phyloP scores from a whole-genome alignment of 2,329 filamentous ascomycete species.

The Arthrobotrys sphaeroides region DNA sequence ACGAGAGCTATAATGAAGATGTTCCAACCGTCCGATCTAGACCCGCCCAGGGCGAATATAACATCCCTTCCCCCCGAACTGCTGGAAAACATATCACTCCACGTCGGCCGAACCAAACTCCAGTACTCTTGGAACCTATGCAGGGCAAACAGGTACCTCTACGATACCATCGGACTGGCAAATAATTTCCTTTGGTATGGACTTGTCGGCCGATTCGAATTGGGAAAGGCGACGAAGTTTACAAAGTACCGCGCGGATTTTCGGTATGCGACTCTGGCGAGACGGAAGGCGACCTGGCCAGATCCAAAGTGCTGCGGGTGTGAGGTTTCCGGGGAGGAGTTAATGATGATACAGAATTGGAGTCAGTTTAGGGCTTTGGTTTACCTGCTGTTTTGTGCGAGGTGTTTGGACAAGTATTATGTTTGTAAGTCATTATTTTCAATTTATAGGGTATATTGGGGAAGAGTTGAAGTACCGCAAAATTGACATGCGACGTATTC shows the following conservation, averaged over 20 bases:
- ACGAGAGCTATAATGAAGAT: not conserved
- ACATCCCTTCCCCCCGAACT: constrained; percentile 6
- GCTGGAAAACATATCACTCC: constrained; percentile 9
- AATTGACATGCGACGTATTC: not conserved
- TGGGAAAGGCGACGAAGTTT: not conserved
- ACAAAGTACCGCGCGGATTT: constrained; percentile 9
- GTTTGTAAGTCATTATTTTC: not conserved
- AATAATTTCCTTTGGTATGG: constrained; percentile 20
- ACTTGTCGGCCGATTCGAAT: not conserved
- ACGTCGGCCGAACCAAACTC: not conserved
- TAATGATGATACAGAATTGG: constrained; percentile 1
- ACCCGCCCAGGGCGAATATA: not conserved
- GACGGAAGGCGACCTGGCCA: constrained; percentile 1
- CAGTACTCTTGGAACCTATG: not conserved
- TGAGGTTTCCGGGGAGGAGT: not conserved
- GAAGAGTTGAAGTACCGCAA: too few relatives aligned
- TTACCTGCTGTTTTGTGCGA: not conserved
- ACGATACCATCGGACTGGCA: not conserved
- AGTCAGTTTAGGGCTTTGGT: not conserved
- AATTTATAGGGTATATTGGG: not conserved
- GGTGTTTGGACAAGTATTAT: constrained; percentile 1
- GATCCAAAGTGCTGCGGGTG: constrained; percentile 4
- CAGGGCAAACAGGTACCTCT: not conserved
- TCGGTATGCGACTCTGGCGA: constrained; percentile 3
- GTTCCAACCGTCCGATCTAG: not conserved